Evolutionary conservation across 306 rosid genomes (phyloP).

Genomic region (Quercus gilva): DNA sequence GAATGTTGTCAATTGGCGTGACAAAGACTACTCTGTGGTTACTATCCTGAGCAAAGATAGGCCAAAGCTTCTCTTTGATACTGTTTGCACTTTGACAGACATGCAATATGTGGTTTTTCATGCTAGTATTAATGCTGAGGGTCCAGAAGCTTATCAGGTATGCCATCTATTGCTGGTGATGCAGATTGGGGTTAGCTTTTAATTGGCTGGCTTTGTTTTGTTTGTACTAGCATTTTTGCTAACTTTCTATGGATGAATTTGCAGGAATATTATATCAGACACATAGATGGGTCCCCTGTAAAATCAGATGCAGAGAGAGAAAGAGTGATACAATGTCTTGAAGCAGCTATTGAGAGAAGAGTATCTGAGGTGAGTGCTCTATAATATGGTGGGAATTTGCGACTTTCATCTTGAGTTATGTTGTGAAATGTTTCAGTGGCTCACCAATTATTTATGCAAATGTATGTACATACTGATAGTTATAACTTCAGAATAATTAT

Average conservation of each 20-base stretch:
- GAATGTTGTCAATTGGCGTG: constrained; percentile 74
- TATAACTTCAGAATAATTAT: neutral
- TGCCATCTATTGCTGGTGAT: neutral
- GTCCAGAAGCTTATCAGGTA: constrained; percentile 93
- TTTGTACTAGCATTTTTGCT: constrained; percentile 23
- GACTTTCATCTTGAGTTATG: constrained; percentile 8
- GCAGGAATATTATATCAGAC: constrained; percentile 91
- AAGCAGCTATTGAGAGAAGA: constrained; percentile 95
- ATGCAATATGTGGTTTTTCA: constrained; percentile 96
- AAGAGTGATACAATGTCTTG: constrained; percentile 88
- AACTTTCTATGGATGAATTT: constrained; percentile 25
- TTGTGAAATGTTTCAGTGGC: neutral
- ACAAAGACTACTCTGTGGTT: constrained; percentile 83
- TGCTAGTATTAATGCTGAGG: constrained; percentile 79
- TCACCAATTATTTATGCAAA: neutral
- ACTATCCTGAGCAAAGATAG: constrained; percentile 77
- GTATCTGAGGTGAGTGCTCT: constrained; percentile 65
- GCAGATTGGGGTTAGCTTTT: neutral
- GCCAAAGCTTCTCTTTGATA: constrained; percentile 91
- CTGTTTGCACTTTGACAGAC: constrained; percentile 94
- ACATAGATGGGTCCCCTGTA: constrained; percentile 92
- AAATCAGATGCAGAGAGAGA: constrained; percentile 97
- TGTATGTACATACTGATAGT: neutral
- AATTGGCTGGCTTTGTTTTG: neutral
- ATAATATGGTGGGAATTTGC: neutral